A percentile compares a stretch with the other conserved stretches of the same genome.
Conservation (phyloP, 208 protist genomes). For the Strigomonas galati region DNA sequence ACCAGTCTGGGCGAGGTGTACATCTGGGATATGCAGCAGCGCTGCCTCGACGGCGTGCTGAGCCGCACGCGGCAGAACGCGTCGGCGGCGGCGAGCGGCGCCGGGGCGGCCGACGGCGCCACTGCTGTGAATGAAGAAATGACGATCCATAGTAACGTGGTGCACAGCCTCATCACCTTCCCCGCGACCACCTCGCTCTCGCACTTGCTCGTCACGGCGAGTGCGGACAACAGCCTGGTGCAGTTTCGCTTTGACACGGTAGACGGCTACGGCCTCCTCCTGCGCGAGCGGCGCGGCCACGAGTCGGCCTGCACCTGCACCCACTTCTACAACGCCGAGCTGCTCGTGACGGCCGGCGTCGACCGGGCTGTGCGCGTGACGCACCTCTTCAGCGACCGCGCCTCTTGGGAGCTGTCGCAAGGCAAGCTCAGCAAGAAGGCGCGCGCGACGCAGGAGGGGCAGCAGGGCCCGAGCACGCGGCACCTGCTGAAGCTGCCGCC, state of each 20-base stretch:
- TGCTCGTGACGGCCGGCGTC: slow-evolving; percentile 72
- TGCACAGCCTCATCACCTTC: slow-evolving; percentile 77
- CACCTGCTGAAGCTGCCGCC: slow-evolving; percentile 75
- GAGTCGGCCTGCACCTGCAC: slow-evolving; percentile 72
- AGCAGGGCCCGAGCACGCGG: slow-evolving; percentile 14
- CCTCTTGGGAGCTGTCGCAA: slow-evolving; percentile 89
- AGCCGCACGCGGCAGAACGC: slow-evolving; percentile 75
- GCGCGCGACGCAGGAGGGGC: slow-evolving; percentile 44
- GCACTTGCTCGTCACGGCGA: slow-evolving; percentile 71
- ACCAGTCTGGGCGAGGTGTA: slow-evolving; percentile 76
- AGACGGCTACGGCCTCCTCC: slow-evolving; percentile 66
- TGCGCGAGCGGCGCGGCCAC: slow-evolving; percentile 87
- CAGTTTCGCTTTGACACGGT: slow-evolving; percentile 92
- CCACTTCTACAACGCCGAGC: slow-evolving; percentile 82
- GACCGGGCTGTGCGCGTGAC: slow-evolving; percentile 83
- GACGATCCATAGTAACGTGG: slow-evolving; percentile 67
- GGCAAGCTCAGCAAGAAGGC: slow-evolving; percentile 73
- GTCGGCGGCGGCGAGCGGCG: slow-evolving; percentile 9
- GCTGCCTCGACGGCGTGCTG: slow-evolving; percentile 79
- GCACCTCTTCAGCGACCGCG: slow-evolving; percentile 87
- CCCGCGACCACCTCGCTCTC: slow-evolving; percentile 21
- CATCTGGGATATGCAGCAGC: slow-evolving; percentile 82
- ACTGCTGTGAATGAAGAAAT: slow-evolving; percentile 21
- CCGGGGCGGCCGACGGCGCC: neutral
- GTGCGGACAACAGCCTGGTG: slow-evolving; percentile 83